phyloP scores from a whole-genome alignment of 106 monocot genomes.

The Apostasia ramifera region DNA sequence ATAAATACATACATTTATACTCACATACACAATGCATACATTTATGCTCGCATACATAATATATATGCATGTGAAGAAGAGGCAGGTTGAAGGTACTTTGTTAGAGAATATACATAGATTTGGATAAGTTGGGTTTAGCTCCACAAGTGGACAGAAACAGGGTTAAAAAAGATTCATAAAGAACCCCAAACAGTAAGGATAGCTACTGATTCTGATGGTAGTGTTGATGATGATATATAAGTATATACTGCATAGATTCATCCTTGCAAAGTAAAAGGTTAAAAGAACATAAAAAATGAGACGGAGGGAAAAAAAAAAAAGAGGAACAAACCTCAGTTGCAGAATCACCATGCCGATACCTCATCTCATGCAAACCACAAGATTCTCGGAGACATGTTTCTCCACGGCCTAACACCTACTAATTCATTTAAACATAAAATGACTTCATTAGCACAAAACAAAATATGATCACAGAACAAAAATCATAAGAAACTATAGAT shows the following conservation, averaged over 20 bases:
- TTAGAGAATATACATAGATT: too few relatives aligned
- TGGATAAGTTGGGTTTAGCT: background rate
- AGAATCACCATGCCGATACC: background rate
- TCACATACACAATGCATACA: too few relatives aligned
- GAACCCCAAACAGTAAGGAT: background rate
- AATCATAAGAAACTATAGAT: background rate
- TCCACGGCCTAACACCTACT: constrained; percentile 6
- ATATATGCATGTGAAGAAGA: too few relatives aligned
- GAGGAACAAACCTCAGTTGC: background rate
- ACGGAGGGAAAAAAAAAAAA: background rate
- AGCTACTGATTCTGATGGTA: background rate
- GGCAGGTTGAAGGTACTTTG: too few relatives aligned
- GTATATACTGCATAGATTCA: too few relatives aligned
- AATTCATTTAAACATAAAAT: background rate
- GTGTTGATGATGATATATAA: background rate
- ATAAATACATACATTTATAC: too few relatives aligned
- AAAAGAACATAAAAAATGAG: too few relatives aligned
- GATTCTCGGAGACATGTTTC: background rate
- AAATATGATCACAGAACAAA: background rate
- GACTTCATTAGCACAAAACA: background rate
- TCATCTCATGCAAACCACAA: constrained; percentile 7
- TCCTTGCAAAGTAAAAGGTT: too few relatives aligned
- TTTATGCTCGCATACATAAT: too few relatives aligned
- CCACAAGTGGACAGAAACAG: background rate
- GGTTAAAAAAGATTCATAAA: background rate